Conservation (phyloP, 805 yeast genomes). For the Suhomyces xylopsoci region DNA sequence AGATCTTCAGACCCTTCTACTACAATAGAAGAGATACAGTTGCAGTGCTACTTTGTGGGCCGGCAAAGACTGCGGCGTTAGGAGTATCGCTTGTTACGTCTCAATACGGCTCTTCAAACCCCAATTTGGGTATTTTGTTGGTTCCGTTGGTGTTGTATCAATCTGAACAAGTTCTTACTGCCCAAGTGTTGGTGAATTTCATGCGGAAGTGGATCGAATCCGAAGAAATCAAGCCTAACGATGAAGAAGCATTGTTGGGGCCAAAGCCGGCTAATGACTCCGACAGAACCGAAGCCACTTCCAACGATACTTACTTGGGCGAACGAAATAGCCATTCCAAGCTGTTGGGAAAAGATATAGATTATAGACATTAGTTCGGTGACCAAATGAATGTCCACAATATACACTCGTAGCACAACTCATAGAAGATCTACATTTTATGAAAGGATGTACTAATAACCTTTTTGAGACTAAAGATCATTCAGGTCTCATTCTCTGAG, state of each 20-base stretch:
- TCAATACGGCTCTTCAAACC: slow-evolving; percentile 65
- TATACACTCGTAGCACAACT: too few relatives aligned
- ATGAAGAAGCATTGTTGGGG: slow-evolving; percentile 11
- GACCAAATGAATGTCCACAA: not conserved
- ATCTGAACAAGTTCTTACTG: slow-evolving; percentile 81
- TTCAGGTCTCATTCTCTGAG: too few relatives aligned
- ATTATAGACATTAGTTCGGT: not conserved
- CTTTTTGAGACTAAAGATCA: not conserved
- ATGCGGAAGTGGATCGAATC: slow-evolving; percentile 68
- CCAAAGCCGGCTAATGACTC: not conserved
- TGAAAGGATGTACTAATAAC: too few relatives aligned
- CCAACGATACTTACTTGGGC: not conserved
- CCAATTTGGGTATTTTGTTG: slow-evolving; percentile 64
- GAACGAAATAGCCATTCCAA: not conserved
- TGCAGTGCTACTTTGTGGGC: slow-evolving; percentile 81
- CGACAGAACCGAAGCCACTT: not conserved
- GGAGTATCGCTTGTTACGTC: slow-evolving; percentile 83
- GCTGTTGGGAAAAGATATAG: not conserved
- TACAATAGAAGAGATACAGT: slow-evolving; percentile 71
- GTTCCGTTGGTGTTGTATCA: slow-evolving; percentile 86
- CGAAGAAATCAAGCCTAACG: slow-evolving; percentile 20
- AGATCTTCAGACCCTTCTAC: slow-evolving; percentile 59
- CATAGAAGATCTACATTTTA: too few relatives aligned
- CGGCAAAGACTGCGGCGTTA: slow-evolving; percentile 90
- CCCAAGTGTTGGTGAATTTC: slow-evolving; percentile 63